phyloP scores from a whole-genome alignment of 2,329 filamentous ascomycete species.

The Leptoxyphium fumago region DNA sequence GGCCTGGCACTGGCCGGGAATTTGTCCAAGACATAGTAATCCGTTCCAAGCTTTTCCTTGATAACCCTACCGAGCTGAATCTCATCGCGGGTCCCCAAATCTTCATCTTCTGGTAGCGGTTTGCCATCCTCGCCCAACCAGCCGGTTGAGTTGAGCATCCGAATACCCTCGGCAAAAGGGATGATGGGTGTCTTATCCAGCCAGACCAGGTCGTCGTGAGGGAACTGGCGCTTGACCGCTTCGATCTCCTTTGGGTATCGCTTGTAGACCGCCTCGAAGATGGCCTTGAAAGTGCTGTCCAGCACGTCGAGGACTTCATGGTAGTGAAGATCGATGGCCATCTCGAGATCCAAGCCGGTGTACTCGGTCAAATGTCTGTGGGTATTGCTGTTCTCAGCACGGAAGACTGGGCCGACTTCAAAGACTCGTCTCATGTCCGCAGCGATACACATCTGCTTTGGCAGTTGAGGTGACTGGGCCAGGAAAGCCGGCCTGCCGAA shows the following conservation, averaged over 20 bases:
- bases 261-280: slow-evolving; percentile 58
- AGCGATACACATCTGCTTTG: slow-evolving; percentile 85
- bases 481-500: slow-evolving; percentile 78
- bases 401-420: slow-evolving; percentile 80
- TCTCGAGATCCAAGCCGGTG: slow-evolving; percentile 83
- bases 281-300: slow-evolving; percentile 66
- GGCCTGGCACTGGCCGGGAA: slow-evolving; percentile 74
- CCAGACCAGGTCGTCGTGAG: slow-evolving; percentile 75
- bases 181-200: slow-evolving; percentile 72
- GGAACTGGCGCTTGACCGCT: slow-evolving; percentile 67
- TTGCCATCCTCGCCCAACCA: slow-evolving; percentile 68
- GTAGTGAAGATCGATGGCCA: slow-evolving; percentile 80
- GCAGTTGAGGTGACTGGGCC: slow-evolving; percentile 80
- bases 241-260: slow-evolving; percentile 60
- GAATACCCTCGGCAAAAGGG: slow-evolving; percentile 62
- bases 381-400: slow-evolving; percentile 90
- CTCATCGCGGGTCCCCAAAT: slow-evolving; percentile 73
- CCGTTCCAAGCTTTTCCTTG: slow-evolving; percentile 72
- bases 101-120: slow-evolving; percentile 54
- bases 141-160: slow-evolving; percentile 64
- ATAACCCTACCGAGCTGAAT: slow-evolving; percentile 72
- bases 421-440: slow-evolving; percentile 82
- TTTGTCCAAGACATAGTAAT: slow-evolving; percentile 90
- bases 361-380: slow-evolving; percentile 91
- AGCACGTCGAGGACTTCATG: slow-evolving; percentile 71